These are phyloP conservation scores for Ophiostoma australiae DNA, from an alignment of 2,329 filamentous ascomycete genomes.

Conservation along the genomic window DNA sequence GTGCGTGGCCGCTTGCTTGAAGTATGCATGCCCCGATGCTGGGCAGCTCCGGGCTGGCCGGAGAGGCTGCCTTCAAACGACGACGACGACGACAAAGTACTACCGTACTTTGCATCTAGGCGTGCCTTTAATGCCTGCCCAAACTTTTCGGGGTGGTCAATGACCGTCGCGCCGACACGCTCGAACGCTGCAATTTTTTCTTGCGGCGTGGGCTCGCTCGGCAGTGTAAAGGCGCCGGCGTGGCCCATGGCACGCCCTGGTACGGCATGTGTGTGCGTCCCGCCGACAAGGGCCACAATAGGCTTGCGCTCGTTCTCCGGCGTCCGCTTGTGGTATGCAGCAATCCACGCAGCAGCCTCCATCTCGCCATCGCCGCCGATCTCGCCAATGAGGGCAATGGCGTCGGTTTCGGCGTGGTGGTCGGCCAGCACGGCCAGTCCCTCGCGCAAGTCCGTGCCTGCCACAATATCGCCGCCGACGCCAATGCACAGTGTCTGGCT, in stretches of 20 bases:
- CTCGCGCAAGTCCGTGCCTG: conserved; percentile 70
- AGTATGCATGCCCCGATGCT: conserved; percentile 51
- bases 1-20: conserved; percentile 25
- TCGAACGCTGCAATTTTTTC: conserved; percentile 65
- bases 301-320: conserved; percentile 64
- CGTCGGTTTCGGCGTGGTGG: conserved; percentile 60
- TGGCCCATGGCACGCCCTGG: conserved; percentile 70
- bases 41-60: conserved; percentile 17
- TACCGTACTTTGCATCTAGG: conserved; percentile 36
- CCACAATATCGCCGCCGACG: conserved; percentile 70
- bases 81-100: neutral
- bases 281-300: conserved; percentile 66
- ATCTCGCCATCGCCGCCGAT: conserved; percentile 65
- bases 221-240: conserved; percentile 65
- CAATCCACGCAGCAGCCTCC: conserved; percentile 69
- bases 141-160: conserved; percentile 72
- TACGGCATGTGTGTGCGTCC: conserved; percentile 56
- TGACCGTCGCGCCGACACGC: conserved; percentile 61
- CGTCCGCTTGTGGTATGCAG: conserved; percentile 54
- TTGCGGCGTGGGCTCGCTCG: conserved; percentile 59
- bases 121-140: conserved; percentile 62
- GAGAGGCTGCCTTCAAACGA: conserved; percentile 28
- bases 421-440: conserved; percentile 61
- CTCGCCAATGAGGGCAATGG: conserved; percentile 68
- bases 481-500: conserved; percentile 74